Evolutionary conservation across 148 eudicot species (phyloP), one percentile per base, ranked within the genome.

Genomic region (Spergularia bocconei): DNA sequence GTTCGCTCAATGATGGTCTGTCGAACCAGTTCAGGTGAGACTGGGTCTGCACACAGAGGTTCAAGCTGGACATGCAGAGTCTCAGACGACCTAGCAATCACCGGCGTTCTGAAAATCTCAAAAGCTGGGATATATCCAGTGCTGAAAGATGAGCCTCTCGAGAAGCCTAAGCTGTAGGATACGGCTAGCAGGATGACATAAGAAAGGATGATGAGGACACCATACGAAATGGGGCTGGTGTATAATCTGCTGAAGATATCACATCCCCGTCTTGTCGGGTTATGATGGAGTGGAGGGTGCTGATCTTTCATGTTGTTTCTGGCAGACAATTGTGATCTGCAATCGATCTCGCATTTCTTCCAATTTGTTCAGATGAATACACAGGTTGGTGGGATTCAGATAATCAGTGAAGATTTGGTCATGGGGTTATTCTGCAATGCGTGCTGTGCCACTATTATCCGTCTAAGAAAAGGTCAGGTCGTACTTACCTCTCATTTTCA

Each of bases 91-190:
- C n/a, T 17, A 11, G 21, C 13, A 17, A 29, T 36, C 11, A 17
- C 9, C 15, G 56, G 9, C 5, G 38, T 38, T 59, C 21, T 67
- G 20, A 71, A 75, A 44, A 66, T 66, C 39, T 55, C 66, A 17
- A 63, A 78, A 36, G 44, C 44, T 5, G 71, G 53, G 64, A 71
- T 67, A 12, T 47, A 64, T n/a, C 44, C 58, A 57, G 41, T 19
- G 50, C 20, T 48, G 62, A 77, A 65, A 53, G 71, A 71, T 10
- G 70, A 63, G 65, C 80, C 76, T 23, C 63, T 50, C 7, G 21
- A 44, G 15, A 63, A 63, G 63, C 80, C 80, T 44, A 65, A 71
- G 56, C 41, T 58, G 64, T 78, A 72, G 57, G 76, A 78, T 44
- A 56, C 5, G 4, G 11, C 10, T 38, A 78, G 81, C 38, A 78